Percentiles rank a stretch among this genome's conserved stretches.
Conservation (phyloP, 192 early-diverging fungal genomes). For the Spizellomyces punctatus region DNA sequence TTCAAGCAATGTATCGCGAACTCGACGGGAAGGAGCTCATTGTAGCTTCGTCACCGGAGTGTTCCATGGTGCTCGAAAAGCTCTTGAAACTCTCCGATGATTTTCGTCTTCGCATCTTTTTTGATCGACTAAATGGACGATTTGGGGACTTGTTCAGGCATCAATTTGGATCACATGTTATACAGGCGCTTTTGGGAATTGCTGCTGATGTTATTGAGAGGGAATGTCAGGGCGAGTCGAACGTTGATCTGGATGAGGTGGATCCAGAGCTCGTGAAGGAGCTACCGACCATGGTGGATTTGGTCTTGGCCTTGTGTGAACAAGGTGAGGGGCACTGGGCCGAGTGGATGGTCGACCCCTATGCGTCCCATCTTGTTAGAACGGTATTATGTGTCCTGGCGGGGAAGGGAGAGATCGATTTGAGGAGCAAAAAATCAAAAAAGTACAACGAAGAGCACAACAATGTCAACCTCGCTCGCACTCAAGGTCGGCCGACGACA, state of each 20-base stretch:
- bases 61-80: slow-evolving; percentile 81
- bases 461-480: slow-evolving; percentile 1
- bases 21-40: slow-evolving; percentile 73
- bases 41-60: slow-evolving; percentile 73
- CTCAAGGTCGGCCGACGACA: not conserved
- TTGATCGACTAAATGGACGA: slow-evolving; percentile 54
- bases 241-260: slow-evolving; percentile 29
- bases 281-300: slow-evolving; percentile 68
- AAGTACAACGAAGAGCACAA: slow-evolving; percentile 52
- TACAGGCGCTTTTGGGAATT: slow-evolving; percentile 77
- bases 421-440: slow-evolving; percentile 78
- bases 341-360: slow-evolving; percentile 66
- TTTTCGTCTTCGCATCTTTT: slow-evolving; percentile 73
- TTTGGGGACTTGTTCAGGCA: slow-evolving; percentile 72
- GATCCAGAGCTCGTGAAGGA: slow-evolving; percentile 42
- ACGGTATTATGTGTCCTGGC: slow-evolving; percentile 69
- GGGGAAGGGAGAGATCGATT: slow-evolving; percentile 55
- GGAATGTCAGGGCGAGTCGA: slow-evolving; percentile 53
- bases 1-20: slow-evolving; percentile 77
- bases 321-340: slow-evolving; percentile 46
- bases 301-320: slow-evolving; percentile 64
- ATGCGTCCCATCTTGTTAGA: slow-evolving; percentile 77
- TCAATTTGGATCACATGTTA: slow-evolving; percentile 85
- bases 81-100: slow-evolving; percentile 70
- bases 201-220: slow-evolving; percentile 75